Percentiles rank a stretch among this genome's conserved stretches.
phyloP scores from a whole-genome alignment of 2,329 filamentous ascomycete genomes.

The Aspergillus neoniger region DNA sequence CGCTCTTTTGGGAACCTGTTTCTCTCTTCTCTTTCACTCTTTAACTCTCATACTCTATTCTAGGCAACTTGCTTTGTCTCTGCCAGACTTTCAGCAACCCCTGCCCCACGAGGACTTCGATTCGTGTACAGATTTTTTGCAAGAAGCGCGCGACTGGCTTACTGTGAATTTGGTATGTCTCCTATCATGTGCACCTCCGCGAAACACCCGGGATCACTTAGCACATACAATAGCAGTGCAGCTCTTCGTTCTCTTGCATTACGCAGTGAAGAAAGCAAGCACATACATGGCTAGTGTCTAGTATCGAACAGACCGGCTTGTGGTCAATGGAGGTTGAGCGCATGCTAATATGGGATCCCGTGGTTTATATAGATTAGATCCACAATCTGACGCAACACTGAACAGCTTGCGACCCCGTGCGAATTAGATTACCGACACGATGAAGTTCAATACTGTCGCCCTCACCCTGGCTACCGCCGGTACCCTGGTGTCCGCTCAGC shows the following conservation, averaged over 20 bases:
- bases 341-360: not conserved
- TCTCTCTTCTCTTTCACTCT: slow-evolving; percentile 25
- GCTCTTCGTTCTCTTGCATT: not conserved
- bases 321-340: not conserved
- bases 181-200: too few relatives aligned
- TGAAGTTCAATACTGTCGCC: slow-evolving; percentile 46
- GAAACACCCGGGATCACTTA: not conserved
- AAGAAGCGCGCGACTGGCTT: slow-evolving; percentile 31
- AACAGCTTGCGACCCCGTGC: not conserved
- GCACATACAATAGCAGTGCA: not conserved
- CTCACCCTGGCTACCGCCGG: slow-evolving; percentile 47
- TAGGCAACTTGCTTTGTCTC: not conserved
- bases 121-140: slow-evolving; percentile 30
- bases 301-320: not conserved
- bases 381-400: slow-evolving; percentile 4
- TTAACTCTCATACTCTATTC: slow-evolving; percentile 19
- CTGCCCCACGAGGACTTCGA: slow-evolving; percentile 11
- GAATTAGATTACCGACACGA: slow-evolving; percentile 24
- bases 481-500: slow-evolving; percentile 45
- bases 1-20: slow-evolving; percentile 41
- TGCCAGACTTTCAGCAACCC: not conserved
- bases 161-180: slow-evolving; percentile 29
- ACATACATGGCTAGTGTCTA: not conserved
- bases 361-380: not conserved
- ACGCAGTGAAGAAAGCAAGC: too few relatives aligned